These are phyloP conservation scores for Tulasnella sp. DNA, from an alignment of 768 basidiomycete genomes.

Conservation along the genomic window DNA sequence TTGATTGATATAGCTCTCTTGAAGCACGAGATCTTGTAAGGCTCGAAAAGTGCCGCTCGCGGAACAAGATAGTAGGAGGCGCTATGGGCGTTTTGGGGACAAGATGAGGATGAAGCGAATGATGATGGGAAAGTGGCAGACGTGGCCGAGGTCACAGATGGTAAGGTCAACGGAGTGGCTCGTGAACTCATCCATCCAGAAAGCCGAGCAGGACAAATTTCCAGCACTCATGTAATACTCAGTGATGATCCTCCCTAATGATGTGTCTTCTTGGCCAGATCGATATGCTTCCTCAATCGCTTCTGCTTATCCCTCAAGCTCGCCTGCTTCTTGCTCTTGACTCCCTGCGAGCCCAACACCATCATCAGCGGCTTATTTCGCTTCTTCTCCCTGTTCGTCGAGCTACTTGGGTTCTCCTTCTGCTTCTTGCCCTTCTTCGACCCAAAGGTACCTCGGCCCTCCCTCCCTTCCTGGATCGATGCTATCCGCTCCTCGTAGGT, in stretches of 20 bases:
- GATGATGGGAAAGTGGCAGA: no score
- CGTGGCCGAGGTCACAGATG: no score
- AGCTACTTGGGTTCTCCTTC: slow-evolving; percentile 68
- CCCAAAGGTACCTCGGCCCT: slow-evolving; percentile 89
- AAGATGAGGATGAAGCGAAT: no score
- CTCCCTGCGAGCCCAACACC: slow-evolving; percentile 65
- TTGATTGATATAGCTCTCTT: no score
- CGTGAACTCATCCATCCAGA: no score
- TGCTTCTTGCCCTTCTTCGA: slow-evolving; percentile 86
- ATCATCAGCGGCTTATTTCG: slow-evolving; percentile 95
- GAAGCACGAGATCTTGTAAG: no score
- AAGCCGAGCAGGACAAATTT: no score
- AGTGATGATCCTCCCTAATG: slow-evolving; percentile 16
- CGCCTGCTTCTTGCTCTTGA: slow-evolving; percentile 74
- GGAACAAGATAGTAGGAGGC: no score
- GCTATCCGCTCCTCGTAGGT: slow-evolving; percentile 91
- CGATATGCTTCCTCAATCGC: slow-evolving; percentile 64
- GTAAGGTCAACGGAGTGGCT: no score
- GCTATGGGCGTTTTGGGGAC: no score
- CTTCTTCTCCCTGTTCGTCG: slow-evolving; percentile 86
- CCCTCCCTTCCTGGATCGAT: slow-evolving; percentile 81
- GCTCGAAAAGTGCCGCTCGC: no score
- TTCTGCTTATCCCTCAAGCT: slow-evolving; percentile 73
- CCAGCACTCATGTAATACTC: no score
- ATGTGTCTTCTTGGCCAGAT: slow-evolving; percentile 48